A percentile compares a stretch with the other conserved stretches of the same genome.
Evolutionary conservation across 1,284 basidiomycete genomes (phyloP).

Genomic region (Ganoderma sp.): DNA sequence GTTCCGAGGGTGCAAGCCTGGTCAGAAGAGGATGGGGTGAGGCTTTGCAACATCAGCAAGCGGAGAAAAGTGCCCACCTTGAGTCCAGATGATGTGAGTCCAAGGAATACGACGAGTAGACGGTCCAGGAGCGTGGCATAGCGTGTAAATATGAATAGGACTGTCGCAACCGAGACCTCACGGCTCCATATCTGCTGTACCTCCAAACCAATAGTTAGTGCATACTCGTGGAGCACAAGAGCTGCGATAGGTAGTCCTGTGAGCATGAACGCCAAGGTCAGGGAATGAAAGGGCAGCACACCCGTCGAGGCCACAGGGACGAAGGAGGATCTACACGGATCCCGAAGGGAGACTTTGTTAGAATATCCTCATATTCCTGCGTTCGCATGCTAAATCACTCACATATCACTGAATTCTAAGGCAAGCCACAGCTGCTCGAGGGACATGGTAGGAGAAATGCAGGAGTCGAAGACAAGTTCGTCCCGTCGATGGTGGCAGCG

Average conservation of each 20-base stretch:
- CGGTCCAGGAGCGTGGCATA: conserved; percentile 26
- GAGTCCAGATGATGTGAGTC: conserved; percentile 12
- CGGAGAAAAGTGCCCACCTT: conserved; percentile 11
- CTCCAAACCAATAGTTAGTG: conserved; percentile 25
- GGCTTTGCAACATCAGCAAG: not conserved
- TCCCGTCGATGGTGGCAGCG: not conserved
- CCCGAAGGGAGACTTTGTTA: not conserved
- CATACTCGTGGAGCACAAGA: conserved; percentile 24
- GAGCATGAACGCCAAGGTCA: not conserved
- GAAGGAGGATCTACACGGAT: not conserved
- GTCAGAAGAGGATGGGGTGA: too few relatives aligned
- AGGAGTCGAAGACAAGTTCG: not conserved
- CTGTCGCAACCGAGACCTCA: conserved; percentile 17
- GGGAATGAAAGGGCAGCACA: not conserved
- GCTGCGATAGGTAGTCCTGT: conserved; percentile 10
- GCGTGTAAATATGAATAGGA: conserved; percentile 28
- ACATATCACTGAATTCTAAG: not conserved
- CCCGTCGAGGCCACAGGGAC: conserved; percentile 5
- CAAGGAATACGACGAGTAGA: conserved; percentile 19
- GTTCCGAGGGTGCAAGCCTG: conserved; percentile 20
- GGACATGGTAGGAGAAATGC: conserved; percentile 7
- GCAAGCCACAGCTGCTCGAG: not conserved
- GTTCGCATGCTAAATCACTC: not conserved
- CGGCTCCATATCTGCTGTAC: conserved; percentile 28
- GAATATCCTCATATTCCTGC: not conserved